These are phyloP conservation scores for Entomortierella parvispora DNA, from an alignment of 192 early-diverging fungal genomes.

Conservation along the genomic window DNA sequence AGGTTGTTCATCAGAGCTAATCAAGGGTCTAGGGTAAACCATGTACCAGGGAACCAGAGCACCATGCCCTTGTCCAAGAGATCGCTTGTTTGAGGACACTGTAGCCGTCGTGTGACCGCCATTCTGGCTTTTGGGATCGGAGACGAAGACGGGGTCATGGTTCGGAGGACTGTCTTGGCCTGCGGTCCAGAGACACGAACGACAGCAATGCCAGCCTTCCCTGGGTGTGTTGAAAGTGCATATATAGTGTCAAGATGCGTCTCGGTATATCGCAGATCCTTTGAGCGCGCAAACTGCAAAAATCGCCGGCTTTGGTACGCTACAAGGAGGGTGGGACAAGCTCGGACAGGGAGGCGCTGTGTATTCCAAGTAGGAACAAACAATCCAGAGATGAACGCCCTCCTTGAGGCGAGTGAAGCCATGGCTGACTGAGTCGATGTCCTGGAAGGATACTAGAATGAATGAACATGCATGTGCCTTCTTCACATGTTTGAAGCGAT, in stretches of 20 bases:
- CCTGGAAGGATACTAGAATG: too few relatives aligned
- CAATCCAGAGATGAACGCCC: too few relatives aligned
- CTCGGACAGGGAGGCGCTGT: too few relatives aligned
- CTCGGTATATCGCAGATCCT: constrained; percentile 34
- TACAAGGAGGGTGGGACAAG: not conserved
- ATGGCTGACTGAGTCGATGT: too few relatives aligned
- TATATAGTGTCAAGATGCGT: constrained; percentile 70
- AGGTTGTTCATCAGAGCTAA: too few relatives aligned
- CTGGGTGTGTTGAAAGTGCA: constrained; percentile 76
- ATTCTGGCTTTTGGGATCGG: constrained; percentile 53
- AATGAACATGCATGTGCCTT: too few relatives aligned
- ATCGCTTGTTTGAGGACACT: constrained; percentile 53
- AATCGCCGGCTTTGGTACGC: too few relatives aligned
- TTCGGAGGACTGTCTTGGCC: constrained; percentile 51
- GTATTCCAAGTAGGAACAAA: too few relatives aligned
- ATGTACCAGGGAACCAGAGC: constrained; percentile 65
- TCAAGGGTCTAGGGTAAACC: too few relatives aligned
- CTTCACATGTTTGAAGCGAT: too few relatives aligned
- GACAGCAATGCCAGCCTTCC: constrained; percentile 83
- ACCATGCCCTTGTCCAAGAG: constrained; percentile 70
- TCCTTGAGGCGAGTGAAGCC: too few relatives aligned
- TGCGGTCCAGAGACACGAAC: constrained; percentile 74
- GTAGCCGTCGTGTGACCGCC: constrained; percentile 56
- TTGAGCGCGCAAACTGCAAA: too few relatives aligned
- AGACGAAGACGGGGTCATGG: constrained; percentile 34